These are phyloP conservation scores for Magnolia kwangsiensis DNA, from an alignment of 164 flowering plant genomes.

Conservation along the genomic window DNA sequence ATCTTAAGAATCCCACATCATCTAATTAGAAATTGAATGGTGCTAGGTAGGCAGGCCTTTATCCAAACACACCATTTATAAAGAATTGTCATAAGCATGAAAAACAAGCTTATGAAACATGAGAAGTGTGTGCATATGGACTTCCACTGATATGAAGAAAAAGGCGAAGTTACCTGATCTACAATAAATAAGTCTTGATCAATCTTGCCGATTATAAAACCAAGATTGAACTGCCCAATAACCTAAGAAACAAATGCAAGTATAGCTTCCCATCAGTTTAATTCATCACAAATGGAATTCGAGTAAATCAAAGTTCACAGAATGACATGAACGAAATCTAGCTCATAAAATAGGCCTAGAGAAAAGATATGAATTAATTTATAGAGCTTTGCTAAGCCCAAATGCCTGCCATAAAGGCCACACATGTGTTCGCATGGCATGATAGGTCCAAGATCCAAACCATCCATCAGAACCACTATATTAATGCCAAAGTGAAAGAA, in stretches of 20 bases:
- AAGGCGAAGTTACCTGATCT: slow-evolving; percentile 63
- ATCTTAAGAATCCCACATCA: neutral
- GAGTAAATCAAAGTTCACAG: neutral
- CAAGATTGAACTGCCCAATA: slow-evolving; percentile 96
- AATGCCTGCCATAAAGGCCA: no score
- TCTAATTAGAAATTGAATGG: neutral
- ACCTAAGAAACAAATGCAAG: slow-evolving; percentile 42
- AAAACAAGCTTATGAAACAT: neutral
- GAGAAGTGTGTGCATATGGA: no score
- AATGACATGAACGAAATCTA: no score
- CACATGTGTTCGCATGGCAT: no score
- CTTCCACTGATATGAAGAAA: no score
- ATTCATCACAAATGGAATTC: neutral
- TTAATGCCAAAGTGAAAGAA: no score
- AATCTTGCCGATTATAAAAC: slow-evolving; percentile 87
- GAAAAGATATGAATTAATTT: no score
- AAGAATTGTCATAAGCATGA: neutral
- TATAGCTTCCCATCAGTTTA: slow-evolving; percentile 2
- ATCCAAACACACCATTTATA: neutral
- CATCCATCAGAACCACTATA: no score
- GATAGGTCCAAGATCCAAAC: no score
- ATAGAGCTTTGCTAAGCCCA: no score
- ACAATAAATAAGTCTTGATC: slow-evolving; percentile 85
- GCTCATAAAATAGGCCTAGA: no score
- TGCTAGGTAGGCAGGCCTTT: no score